Base-by-base conservation (phyloP, 495 filamentous ascomycete genomes). In the Thermochaetoides thermophila region DNA sequence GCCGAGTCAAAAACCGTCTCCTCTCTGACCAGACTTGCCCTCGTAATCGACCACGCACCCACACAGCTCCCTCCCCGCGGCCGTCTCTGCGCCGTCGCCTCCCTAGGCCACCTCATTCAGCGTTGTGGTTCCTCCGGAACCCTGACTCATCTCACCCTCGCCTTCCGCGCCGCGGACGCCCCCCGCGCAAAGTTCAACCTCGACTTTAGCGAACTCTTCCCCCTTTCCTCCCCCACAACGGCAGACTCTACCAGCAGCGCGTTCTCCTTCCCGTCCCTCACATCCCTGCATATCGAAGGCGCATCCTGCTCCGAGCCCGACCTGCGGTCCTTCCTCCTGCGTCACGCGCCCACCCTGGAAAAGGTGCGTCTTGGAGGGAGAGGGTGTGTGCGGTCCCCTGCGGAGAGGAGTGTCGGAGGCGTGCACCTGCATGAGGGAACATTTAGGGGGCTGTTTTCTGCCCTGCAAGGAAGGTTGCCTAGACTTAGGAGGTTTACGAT, bases 341-440 rank as follows among this genome's bases (percentile, higher is more conserved):
- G 58, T 10, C 62, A 66, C 43, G 53, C 44, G 16, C 18, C 36
- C 7, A 66, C 61, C 1, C 53, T 66, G 17, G 39, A 46, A 15
- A 46, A 59, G 9, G 35, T 66, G 5, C 57, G 62, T 11, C 48
- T 66, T 13, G 62, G 62, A 28, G 62, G 62, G 25, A 48, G 58
- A 24, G 62, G 62, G 18, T 42, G 61, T 4, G 58, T 56, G 20
- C 55, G 56, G 26, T n/a, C n/a, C n/a, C 55, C 52, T 7, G 37
- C 44, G 34, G 60, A 62, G 33, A 36, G 47, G 3, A 56, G 50
- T 29, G 51, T 53, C 13, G 60, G 61, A n/a, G 61, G 62, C 9
- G 49, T 66, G 9, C 54, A 60, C 17, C 44, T 66, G 11, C 53
- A 60, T 44, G 53, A 60, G 17, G 62, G 62, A 3, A 54, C 55